phyloP scores from a whole-genome alignment of 352 stramenopile species.

The Globisporangium emineosum region DNA sequence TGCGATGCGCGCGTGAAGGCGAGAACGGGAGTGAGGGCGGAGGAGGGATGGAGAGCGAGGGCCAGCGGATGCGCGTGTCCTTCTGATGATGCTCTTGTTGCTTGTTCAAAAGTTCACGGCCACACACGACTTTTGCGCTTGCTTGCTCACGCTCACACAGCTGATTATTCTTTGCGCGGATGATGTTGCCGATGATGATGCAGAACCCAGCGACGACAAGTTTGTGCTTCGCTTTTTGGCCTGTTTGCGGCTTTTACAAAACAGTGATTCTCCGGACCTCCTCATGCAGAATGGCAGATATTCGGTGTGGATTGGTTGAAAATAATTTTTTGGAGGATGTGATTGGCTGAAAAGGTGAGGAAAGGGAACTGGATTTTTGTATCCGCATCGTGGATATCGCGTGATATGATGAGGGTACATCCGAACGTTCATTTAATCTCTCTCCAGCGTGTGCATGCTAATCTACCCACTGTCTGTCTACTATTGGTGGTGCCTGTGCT shows the following conservation, averaged over 20 bases:
- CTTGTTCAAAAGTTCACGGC: background rate
- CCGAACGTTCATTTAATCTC: slow-evolving; percentile 1
- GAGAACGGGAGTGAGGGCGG: background rate
- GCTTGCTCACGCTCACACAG: background rate
- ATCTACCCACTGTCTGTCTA: background rate
- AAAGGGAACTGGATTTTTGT: slow-evolving; percentile 3
- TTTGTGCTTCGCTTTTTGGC: background rate
- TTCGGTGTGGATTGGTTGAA: background rate
- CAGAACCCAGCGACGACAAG: background rate
- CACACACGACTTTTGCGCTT: background rate
- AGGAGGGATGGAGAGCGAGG: background rate
- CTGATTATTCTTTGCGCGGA: slow-evolving; percentile 2
- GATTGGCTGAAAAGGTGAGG: background rate
- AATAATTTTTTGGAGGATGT: background rate
- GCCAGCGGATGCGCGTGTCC: background rate
- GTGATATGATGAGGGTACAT: too few relatives aligned
- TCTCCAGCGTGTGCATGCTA: background rate
- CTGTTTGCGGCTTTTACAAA: background rate
- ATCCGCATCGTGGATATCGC: background rate
- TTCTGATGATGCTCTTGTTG: background rate
- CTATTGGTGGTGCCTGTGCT: too few relatives aligned
- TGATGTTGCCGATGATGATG: background rate
- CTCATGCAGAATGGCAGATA: too few relatives aligned
- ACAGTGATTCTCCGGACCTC: too few relatives aligned
- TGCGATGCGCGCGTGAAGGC: background rate